Conservation (phyloP, 306 rosid species). For the Oemleria cerasiformis region DNA sequence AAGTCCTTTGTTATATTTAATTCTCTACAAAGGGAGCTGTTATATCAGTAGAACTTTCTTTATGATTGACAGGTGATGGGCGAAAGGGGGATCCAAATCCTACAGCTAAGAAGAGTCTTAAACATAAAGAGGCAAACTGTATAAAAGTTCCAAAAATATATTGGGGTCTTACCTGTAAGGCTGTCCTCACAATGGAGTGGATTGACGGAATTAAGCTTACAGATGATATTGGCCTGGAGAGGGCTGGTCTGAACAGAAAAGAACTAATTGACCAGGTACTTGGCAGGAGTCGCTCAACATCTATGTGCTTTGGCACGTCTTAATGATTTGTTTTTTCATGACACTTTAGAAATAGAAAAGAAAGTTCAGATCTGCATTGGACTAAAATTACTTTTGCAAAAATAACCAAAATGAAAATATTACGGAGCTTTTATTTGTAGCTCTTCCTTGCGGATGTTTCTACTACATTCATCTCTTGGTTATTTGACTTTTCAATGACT, state of each 20-base stretch:
- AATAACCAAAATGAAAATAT: background rate
- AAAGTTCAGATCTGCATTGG: background rate
- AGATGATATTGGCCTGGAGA: constrained; percentile 56
- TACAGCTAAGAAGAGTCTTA: constrained; percentile 32
- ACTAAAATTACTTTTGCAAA: background rate
- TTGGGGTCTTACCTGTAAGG: constrained; percentile 68
- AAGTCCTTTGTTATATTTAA: background rate
- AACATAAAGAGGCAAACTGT: constrained; percentile 27
- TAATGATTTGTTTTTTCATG: background rate
- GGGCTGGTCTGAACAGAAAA: constrained; percentile 71
- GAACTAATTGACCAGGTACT: constrained; percentile 87
- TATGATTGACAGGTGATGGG: constrained; percentile 33
- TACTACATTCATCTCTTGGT: background rate
- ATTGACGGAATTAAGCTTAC: constrained; percentile 94
- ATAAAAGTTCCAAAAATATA: constrained; percentile 92
- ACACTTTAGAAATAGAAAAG: background rate
- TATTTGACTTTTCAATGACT: background rate
- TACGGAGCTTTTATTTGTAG: background rate
- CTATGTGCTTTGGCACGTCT: constrained; percentile 23
- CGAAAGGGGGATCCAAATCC: constrained; percentile 28
- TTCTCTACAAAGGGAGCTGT: background rate
- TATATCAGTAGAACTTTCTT: background rate
- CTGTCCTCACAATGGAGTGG: constrained; percentile 98
- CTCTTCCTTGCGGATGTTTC: background rate
- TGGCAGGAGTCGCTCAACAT: constrained; percentile 16